Evolutionary conservation across 2,329 filamentous ascomycete species (phyloP).

Genomic region (Pseudogymnoascus sp.): DNA sequence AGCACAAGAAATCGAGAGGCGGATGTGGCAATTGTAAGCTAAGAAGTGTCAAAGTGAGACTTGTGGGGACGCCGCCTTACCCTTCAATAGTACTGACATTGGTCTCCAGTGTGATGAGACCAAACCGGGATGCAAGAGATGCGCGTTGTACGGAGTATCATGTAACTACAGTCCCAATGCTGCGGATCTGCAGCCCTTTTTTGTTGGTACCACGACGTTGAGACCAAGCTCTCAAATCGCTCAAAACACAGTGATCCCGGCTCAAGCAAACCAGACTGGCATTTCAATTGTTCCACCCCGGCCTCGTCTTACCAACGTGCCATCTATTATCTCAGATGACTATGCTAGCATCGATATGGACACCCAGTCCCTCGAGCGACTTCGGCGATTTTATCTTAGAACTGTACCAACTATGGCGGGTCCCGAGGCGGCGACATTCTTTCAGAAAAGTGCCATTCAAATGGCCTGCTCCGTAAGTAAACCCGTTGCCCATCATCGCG

Average conservation of each 20-base stretch:
- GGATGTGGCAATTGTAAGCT: slow-evolving; percentile 52
- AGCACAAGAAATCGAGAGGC: slow-evolving; percentile 46
- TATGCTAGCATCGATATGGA: slow-evolving; percentile 16
- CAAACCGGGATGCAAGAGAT: slow-evolving; percentile 42
- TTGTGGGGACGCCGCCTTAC: slow-evolving; percentile 16
- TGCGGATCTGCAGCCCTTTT: slow-evolving; percentile 29
- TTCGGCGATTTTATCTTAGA: slow-evolving; percentile 37
- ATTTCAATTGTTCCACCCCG: neutral
- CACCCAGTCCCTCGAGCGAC: slow-evolving; percentile 25
- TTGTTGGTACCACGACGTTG: slow-evolving; percentile 21
- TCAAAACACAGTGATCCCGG: neutral
- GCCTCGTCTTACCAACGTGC: neutral
- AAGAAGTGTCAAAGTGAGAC: slow-evolving; percentile 42
- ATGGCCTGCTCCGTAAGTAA: slow-evolving; percentile 35
- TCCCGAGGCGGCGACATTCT: slow-evolving; percentile 26
- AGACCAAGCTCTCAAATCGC: neutral
- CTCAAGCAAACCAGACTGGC: neutral
- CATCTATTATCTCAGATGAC: slow-evolving; percentile 1
- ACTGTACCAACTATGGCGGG: slow-evolving; percentile 37
- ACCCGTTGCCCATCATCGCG: slow-evolving; percentile 13
- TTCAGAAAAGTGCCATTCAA: slow-evolving; percentile 30
- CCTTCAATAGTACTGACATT: slow-evolving; percentile 7
- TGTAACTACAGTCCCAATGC: slow-evolving; percentile 38
- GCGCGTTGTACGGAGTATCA: slow-evolving; percentile 38
- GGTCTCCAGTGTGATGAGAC: slow-evolving; percentile 44